Base-by-base conservation (phyloP, 1,139 yeast genomes). In the Lodderomyces theae region DNA sequence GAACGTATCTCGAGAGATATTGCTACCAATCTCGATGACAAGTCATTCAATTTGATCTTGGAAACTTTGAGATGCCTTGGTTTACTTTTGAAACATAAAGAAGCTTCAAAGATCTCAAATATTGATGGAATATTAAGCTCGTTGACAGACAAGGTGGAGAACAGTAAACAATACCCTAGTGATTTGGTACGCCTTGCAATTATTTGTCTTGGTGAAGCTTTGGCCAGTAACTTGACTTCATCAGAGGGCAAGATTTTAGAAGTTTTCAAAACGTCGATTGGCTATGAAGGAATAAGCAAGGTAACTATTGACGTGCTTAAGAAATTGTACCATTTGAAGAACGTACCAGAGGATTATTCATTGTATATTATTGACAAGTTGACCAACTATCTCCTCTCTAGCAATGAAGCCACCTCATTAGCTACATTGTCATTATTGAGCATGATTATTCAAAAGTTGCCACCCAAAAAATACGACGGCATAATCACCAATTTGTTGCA, bases 171-270 rank as follows among this genome's bases (percentile, higher is more conserved):
- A 11, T 67, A 69, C 42, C 77, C 82, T 6, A 61, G 74, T 43
- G 83, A 78, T 38, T 68, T 79, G 13, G 63, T 82, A 38, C 75
- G 73, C 45, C 63, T 63, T 36, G 69, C 81, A 6, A 61, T 80
- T 9, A 42, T 46, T 12, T 61, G 68, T 6, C 51, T 76, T 8
- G 64, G 69, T n/a, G 53, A 54, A 32, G 42, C 42, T 12, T 23
- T 49, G 62, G 32, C 47, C 55, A 24, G 44, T 51, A 10, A 47
- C 53, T 19, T 60, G 12, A 44, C 48, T 9, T 21, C 54, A 18
- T 19, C 36, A 2, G 28, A 22, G 12, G 41, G 37, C 1, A 42
- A 43, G 6, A 54, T 52, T 39, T 44, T 53, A 11, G 29, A 38
- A 1, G 45, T 62, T 2, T 54, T 62, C 21, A 42, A 50, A 19